These are phyloP conservation scores for Pulveroboletus ravenelii DNA, from an alignment of 768 basidiomycete species.

Conservation along the genomic window DNA sequence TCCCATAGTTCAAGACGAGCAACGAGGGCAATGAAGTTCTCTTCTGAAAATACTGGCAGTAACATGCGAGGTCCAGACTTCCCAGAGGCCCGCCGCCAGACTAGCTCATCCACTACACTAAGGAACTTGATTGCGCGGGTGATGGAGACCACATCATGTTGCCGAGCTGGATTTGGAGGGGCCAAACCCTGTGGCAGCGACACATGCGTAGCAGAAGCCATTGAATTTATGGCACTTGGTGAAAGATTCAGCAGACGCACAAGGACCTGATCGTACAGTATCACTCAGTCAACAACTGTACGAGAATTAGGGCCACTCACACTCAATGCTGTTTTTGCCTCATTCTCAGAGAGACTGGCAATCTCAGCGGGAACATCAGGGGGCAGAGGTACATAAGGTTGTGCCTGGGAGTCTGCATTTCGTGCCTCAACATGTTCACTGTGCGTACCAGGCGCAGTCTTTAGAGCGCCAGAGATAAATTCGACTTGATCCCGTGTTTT, in stretches of 20 bases:
- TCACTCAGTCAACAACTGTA: background rate
- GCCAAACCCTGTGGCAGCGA: too few relatives aligned
- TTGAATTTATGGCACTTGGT: background rate
- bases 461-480: too few relatives aligned
- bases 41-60: slow-evolving; percentile 21
- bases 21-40: slow-evolving; percentile 19
- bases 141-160: too few relatives aligned
- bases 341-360: slow-evolving; percentile 18
- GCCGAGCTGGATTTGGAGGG: too few relatives aligned
- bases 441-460: background rate
- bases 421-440: background rate
- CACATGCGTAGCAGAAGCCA: background rate
- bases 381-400: background rate
- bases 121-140: slow-evolving; percentile 28
- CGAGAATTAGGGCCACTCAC: too few relatives aligned
- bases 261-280: slow-evolving; percentile 7
- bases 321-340: slow-evolving; percentile 19
- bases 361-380: slow-evolving; percentile 13
- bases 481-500: background rate
- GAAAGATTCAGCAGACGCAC: slow-evolving; percentile 13
- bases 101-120: slow-evolving; percentile 23
- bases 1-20: slow-evolving; percentile 30
- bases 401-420: background rate
- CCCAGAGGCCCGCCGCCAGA: slow-evolving; percentile 22
- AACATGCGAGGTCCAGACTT: slow-evolving; percentile 7